Conservation (phyloP, 345 rosid genomes). For the Eucalyptus marginata region DNA sequence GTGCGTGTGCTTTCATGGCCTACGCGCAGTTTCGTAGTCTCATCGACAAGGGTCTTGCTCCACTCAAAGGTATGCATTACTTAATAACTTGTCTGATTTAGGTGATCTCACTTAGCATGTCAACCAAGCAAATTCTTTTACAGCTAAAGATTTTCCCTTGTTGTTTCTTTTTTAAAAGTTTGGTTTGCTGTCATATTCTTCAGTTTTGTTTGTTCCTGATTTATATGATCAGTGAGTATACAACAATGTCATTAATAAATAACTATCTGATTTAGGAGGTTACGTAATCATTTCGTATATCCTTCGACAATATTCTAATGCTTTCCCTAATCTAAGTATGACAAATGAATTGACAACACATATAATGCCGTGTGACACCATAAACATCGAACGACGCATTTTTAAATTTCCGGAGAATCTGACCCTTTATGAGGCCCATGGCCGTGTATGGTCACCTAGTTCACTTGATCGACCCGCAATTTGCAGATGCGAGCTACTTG, state of each 20-base stretch:
- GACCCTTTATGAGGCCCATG: background rate
- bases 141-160: background rate
- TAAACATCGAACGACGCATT: background rate
- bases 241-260: background rate
- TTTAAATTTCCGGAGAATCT: background rate
- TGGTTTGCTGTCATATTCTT: background rate
- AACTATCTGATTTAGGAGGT: background rate
- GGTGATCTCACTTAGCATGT: background rate
- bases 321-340: background rate
- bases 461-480: background rate
- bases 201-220: background rate
- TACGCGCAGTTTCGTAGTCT: constrained; percentile 7
- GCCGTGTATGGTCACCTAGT: background rate
- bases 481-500: constrained; percentile 24
- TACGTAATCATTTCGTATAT: background rate
- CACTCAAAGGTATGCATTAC: constrained; percentile 26
- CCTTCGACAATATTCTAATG: background rate
- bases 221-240: background rate
- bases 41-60: constrained; percentile 14
- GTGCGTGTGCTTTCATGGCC: constrained; percentile 20
- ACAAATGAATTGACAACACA: background rate
- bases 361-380: background rate
- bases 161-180: background rate
- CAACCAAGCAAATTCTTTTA: background rate
- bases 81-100: background rate